Base-by-base conservation (phyloP, 2,329 filamentous ascomycete genomes). In the Myriosclerotinia duriaeana region DNA sequence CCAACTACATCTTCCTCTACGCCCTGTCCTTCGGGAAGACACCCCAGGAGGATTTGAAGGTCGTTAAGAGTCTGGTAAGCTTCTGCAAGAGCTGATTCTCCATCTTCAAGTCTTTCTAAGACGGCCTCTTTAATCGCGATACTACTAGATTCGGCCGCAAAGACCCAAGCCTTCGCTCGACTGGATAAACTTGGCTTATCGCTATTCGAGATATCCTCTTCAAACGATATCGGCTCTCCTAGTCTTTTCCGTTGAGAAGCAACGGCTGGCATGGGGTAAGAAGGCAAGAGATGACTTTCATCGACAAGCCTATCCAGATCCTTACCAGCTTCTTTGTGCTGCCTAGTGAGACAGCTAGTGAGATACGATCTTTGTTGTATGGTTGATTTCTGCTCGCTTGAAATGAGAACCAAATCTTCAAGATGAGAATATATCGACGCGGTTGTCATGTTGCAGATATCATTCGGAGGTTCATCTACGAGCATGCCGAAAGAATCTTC, bases 341-440 rank as follows among this genome's bases (percentile, higher is more conserved):
- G 81, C 69, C 80, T 83, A 26, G 80, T 74, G 15, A 89, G 76
- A 20, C 78, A 74, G 20, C 79, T 74, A 67, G 81, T 84, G 58
- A 87, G 77, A 72, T 88, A 82, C 0, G 85, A 80, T 71, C 87
- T 88, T 69, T 88, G 84, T 42, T 83, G 77, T 54, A 87, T 84
- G 36, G 83, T 76, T 0, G 79, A 78, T 72, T 85, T 88, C 74
- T 89, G 86, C 62, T 82, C 81, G 54, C 79, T 83, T 6, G 85
- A 82, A 5, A 87, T 73, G 2, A 79, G 74, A 34, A 87, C 78
- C 1, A 89, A 76, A 14, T 78, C 78, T 67, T 84, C 80, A 17
- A 89, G 77, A 70, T 87, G 87, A 2, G 86, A 85, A 1, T 81
- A 80, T 5, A 87, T 76, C 26, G 74, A 73, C 2, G 77, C 72